These are phyloP conservation scores for Nigrograna mackinnonii DNA, from an alignment of 2,329 filamentous ascomycete species.

Conservation along the genomic window DNA sequence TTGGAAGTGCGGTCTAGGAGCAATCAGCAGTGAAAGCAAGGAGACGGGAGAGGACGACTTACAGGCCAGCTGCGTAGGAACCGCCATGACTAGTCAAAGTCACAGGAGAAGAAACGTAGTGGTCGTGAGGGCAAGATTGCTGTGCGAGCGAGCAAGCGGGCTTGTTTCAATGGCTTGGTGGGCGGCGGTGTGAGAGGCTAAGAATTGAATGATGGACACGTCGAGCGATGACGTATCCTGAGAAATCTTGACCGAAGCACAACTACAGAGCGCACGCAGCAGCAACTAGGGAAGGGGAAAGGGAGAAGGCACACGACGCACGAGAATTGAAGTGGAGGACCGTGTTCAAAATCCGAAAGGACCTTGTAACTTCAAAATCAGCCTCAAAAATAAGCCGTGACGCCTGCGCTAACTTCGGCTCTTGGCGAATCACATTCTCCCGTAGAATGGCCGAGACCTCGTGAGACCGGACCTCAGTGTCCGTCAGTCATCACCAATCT, in stretches of 20 bases:
- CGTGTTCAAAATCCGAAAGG: conserved; percentile 13
- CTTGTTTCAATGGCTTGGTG: conserved; percentile 24
- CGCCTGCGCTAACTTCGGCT: too few species aligned
- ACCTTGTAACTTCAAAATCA: too few species aligned
- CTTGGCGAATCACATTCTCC: too few species aligned
- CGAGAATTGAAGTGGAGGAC: conserved; percentile 14
- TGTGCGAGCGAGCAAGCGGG: conserved; percentile 28
- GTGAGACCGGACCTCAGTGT: too few species aligned
- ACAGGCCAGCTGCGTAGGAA: conserved; percentile 91
- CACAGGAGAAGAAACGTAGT: conserved; percentile 59
- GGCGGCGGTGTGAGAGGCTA: conserved; percentile 27
- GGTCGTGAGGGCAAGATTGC: conserved; percentile 27
- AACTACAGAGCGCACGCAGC: conserved; percentile 34
- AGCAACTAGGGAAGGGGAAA: conserved; percentile 23
- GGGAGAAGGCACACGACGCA: conserved; percentile 18
- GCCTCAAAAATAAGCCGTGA: too few species aligned
- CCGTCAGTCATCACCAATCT: too few species aligned
- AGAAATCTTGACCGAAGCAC: conserved; percentile 20
- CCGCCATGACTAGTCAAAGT: conserved; percentile 94
- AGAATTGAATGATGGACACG: conserved; percentile 31
- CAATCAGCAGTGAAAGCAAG: conserved; percentile 4
- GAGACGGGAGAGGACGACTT: conserved; percentile 37
- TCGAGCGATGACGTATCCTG: conserved; percentile 32
- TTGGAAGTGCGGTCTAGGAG: conserved; percentile 83
- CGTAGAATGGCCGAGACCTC: too few species aligned